These are phyloP conservation scores for Heritiera fomes DNA, from an alignment of 345 rosid genomes.

Conservation along the genomic window DNA sequence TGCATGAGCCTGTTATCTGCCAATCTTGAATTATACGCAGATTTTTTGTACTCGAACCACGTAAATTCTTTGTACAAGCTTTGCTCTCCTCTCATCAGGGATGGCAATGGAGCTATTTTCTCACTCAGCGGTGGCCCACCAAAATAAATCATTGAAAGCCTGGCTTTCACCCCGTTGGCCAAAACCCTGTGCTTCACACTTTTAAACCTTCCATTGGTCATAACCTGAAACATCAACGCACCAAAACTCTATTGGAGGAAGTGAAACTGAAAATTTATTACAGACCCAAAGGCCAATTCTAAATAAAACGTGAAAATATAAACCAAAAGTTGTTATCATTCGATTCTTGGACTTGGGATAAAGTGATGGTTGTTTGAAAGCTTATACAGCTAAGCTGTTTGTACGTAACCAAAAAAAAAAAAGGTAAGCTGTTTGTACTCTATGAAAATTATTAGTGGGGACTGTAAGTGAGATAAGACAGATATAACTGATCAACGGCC, in stretches of 20 bases:
- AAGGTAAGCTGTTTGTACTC: not conserved
- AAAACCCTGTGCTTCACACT: constrained; percentile 90
- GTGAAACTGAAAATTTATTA: not conserved
- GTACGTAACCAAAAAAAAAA: no score
- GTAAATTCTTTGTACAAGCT: constrained; percentile 76
- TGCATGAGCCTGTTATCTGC: constrained; percentile 63
- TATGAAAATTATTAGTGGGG: constrained; percentile 19
- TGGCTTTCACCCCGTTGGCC: constrained; percentile 51
- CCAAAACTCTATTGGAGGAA: not conserved
- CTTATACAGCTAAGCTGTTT: not conserved
- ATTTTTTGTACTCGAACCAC: constrained; percentile 78
- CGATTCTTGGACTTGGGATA: not conserved
- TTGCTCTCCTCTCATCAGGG: constrained; percentile 56
- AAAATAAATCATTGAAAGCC: constrained; percentile 85
- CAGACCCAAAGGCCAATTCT: not conserved
- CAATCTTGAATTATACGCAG: constrained; percentile 61
- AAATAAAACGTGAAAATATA: not conserved
- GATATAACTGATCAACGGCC: not conserved
- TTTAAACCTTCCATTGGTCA: constrained; percentile 89
- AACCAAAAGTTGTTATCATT: not conserved
- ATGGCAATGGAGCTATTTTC: constrained; percentile 58
- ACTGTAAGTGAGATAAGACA: constrained; percentile 6
- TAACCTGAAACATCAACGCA: constrained; percentile 41
- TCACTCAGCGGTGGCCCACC: constrained; percentile 78
- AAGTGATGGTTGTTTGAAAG: not conserved